Evolutionary conservation across 75 land plant species (phyloP), one percentile per base, ranked within the genome.

Genomic region (Sequoiadendron giganteum): DNA sequence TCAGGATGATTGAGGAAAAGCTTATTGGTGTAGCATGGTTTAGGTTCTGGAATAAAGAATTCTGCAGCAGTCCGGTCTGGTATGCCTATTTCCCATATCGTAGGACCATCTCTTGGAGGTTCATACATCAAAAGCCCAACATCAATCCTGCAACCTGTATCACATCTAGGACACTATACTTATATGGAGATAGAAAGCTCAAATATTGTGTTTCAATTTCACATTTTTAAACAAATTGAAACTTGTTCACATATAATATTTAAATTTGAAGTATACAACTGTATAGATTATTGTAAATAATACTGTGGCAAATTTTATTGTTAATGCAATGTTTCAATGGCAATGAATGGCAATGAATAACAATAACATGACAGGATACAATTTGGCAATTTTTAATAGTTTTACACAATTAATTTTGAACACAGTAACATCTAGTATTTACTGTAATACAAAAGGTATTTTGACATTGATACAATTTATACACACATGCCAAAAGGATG

Each of bases 81-180:
- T n/a, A 91, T 18, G 7, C 97, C 97, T 16, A 96, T 96, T 70
- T 96, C 97, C 97, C 97, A 96, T 9, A 95, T 32, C 18, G 97
- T 96, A 14, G 94, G 96, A 19, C 97, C 97, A 89, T 93, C 87
- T 87, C 96, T 92, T 83, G 97, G 96, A n/a, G 97, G 95, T 61
- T 92, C 84, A 88, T 86, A 94, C 8, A 90, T 83, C 83, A 95
- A 52, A 75, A 89, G 86, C 81, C 92, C 95, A 16, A 93, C 36
- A 84, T 92, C 91, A 78, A 91, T 87, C 30, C 56, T 30, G 70
- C 36, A 52, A 80, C 95, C 95, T 95, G 89, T 78, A 84, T 55
- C 49, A 85, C 43, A 82, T 43, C 52, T 4, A 42, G 28, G 52
- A 82, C 32, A 82, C 30, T 47, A 47, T 28, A 45, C 54, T 7